Percentiles rank a stretch among this genome's conserved stretches.
These are phyloP conservation scores for Ogataea pignaliae DNA, from an alignment of 805 yeast genomes.

Conservation along the genomic window DNA sequence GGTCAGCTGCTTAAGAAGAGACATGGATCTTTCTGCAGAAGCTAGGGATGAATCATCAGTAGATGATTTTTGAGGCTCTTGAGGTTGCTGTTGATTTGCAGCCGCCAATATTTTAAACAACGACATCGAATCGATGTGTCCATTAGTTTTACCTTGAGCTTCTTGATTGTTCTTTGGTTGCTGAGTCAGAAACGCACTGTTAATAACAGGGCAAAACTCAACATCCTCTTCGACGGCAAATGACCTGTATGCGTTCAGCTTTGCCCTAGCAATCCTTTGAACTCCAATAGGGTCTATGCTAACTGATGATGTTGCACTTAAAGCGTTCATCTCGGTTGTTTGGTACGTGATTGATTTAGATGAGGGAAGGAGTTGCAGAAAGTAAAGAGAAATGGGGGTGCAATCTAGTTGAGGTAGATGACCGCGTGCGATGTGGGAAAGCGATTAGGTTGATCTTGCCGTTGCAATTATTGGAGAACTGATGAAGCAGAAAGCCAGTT, in stretches of 20 bases:
- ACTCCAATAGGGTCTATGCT: slow-evolving; percentile 4
- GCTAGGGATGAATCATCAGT: too few relatives aligned
- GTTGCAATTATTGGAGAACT: too few relatives aligned
- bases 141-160: slow-evolving; percentile 4
- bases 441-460: too few relatives aligned
- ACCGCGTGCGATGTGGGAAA: too few relatives aligned
- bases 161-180: background rate
- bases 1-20: too few relatives aligned
- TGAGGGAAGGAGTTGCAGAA: too few relatives aligned
- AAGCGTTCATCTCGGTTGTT: slow-evolving; percentile 3
- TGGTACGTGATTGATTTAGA: too few relatives aligned
- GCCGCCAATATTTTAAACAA: slow-evolving; percentile 17
- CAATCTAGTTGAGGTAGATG: too few relatives aligned
- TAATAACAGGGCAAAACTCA: slow-evolving; percentile 57
- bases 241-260: slow-evolving; percentile 59
- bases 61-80: slow-evolving; percentile 2
- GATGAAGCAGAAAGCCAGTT: too few relatives aligned
- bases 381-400: too few relatives aligned
- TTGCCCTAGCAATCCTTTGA: slow-evolving; percentile 36
- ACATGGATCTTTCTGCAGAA: too few relatives aligned
- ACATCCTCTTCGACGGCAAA: slow-evolving; percentile 68
- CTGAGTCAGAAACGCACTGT: slow-evolving; percentile 4
- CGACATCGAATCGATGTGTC: slow-evolving; percentile 14
- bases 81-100: slow-evolving; percentile 11
- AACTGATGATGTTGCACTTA: slow-evolving; percentile 2